These are phyloP conservation scores for Hypsizygus marmoreus DNA, from an alignment of 768 basidiomycete species.

Conservation along the genomic window DNA sequence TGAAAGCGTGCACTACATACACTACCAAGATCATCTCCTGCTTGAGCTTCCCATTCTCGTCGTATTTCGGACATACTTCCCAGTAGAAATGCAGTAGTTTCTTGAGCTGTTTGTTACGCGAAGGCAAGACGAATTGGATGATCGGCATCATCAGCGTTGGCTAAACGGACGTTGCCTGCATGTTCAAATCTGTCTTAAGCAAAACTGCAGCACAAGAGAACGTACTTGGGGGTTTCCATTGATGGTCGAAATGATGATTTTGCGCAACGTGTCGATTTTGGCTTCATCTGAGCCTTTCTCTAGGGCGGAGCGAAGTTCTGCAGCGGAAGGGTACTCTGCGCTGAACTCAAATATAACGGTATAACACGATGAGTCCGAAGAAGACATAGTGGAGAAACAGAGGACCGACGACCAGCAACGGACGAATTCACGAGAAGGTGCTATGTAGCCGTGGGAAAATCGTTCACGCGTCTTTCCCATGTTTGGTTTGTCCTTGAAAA, in stretches of 20 bases:
- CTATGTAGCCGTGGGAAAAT: constrained; percentile 19
- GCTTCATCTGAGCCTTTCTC: constrained; percentile 97
- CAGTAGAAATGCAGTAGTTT: constrained; percentile 95
- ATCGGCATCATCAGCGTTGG: constrained; percentile 95
- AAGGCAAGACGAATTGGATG: constrained; percentile 97
- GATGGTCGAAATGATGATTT: constrained; percentile 90
- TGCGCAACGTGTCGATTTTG: constrained; percentile 94
- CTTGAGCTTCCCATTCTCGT: constrained; percentile 95
- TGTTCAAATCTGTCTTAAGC: background rate
- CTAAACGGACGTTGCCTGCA: constrained; percentile 42
- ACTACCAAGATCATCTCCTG: constrained; percentile 99
- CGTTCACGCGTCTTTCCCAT: constrained; percentile 9
- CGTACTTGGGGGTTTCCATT: constrained; percentile 92
- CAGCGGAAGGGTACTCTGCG: constrained; percentile 73
- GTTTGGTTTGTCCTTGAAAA: too few relatives aligned
- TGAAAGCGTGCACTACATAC: constrained; percentile 48
- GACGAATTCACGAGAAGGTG: constrained; percentile 12
- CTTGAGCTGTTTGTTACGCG: constrained; percentile 94
- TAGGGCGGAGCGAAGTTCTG: constrained; percentile 78
- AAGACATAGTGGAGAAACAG: constrained; percentile 30
- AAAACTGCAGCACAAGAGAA: constrained; percentile 1
- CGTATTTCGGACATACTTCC: constrained; percentile 98
- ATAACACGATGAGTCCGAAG: constrained; percentile 69
- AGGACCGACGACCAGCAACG: constrained; percentile 12
- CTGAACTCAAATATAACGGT: constrained; percentile 77